phyloP scores from a whole-genome alignment of 768 basidiomycete genomes.

The Boletus reticulatus region DNA sequence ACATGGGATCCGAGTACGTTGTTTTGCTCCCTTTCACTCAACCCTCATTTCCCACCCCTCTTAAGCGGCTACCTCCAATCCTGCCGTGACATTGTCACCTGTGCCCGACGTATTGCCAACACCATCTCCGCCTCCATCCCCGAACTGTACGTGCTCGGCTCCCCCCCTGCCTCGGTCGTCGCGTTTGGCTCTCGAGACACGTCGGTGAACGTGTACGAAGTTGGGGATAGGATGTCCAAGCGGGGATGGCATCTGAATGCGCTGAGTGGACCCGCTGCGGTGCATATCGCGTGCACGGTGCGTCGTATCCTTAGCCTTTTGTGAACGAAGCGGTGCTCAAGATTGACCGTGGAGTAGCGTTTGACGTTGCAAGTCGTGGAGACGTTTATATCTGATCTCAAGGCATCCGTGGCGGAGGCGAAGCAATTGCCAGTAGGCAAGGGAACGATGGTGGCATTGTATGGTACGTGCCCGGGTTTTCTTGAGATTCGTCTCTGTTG shows the following conservation, averaged over 20 bases:
- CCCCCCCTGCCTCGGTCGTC: slow-evolving; percentile 86
- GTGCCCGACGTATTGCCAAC: slow-evolving; percentile 66
- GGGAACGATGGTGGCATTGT: slow-evolving; percentile 89
- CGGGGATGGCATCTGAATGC: slow-evolving; percentile 93
- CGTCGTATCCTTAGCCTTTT: slow-evolving; percentile 21
- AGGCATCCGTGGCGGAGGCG: slow-evolving; percentile 70
- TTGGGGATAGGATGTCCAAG: slow-evolving; percentile 86
- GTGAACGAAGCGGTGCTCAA: background rate
- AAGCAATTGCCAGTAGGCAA: slow-evolving; percentile 59
- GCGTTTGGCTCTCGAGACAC: slow-evolving; percentile 74
- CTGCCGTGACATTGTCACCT: slow-evolving; percentile 77
- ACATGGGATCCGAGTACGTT: slow-evolving; percentile 81
- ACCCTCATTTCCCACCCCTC: background rate
- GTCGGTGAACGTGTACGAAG: slow-evolving; percentile 65
- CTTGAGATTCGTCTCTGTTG: background rate
- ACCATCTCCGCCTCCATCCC: slow-evolving; percentile 67
- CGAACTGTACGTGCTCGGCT: slow-evolving; percentile 85
- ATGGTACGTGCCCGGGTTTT: slow-evolving; percentile 54
- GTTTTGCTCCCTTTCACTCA: background rate
- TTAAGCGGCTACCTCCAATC: slow-evolving; percentile 83
- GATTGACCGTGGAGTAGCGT: slow-evolving; percentile 46
- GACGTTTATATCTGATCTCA: slow-evolving; percentile 80
- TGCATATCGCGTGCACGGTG: slow-evolving; percentile 95
- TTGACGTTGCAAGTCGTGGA: slow-evolving; percentile 78
- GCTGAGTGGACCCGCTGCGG: slow-evolving; percentile 69